Evolutionary conservation across 225 moss, liverwort and hornwort species (phyloP).

Genomic region (Ulota crispa): DNA sequence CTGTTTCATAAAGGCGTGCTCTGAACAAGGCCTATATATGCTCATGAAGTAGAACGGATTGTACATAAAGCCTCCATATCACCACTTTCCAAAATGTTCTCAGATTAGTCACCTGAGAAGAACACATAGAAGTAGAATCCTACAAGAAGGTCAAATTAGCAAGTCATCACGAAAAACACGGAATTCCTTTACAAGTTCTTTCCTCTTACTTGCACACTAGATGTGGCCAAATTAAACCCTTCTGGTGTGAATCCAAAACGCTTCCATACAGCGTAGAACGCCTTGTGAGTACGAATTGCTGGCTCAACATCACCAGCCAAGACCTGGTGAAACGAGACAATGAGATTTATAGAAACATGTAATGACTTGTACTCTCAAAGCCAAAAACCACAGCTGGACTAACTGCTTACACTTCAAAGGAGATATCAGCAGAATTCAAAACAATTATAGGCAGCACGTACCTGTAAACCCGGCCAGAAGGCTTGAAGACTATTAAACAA

Average conservation of each 20-base stretch:
- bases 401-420: background rate
- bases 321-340: conserved; percentile 46
- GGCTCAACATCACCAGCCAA: conserved; percentile 95
- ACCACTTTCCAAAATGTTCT: conserved; percentile 8
- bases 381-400: background rate
- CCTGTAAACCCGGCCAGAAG: conserved; percentile 99
- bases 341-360: conserved; percentile 4
- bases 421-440: conserved; percentile 7
- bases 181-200: background rate
- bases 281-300: conserved; percentile 89
- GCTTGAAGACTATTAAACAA: conserved; percentile 98
- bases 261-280: conserved; percentile 95
- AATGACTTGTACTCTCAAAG: background rate
- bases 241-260: conserved; percentile 95
- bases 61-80: conserved; percentile 15
- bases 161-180: background rate
- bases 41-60: conserved; percentile 9
- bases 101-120: conserved; percentile 3
- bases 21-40: background rate
- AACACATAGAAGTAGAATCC: background rate
- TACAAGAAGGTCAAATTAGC: background rate
- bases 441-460: conserved; percentile 16
- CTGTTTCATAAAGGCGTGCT: conserved; percentile 15
- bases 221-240: conserved; percentile 95
- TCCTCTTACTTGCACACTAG: conserved; percentile 75